Percentiles rank a stretch among this genome's conserved stretches.
phyloP scores from a whole-genome alignment of 2,329 filamentous ascomycete genomes.

The Aaosphaeria arxii region DNA sequence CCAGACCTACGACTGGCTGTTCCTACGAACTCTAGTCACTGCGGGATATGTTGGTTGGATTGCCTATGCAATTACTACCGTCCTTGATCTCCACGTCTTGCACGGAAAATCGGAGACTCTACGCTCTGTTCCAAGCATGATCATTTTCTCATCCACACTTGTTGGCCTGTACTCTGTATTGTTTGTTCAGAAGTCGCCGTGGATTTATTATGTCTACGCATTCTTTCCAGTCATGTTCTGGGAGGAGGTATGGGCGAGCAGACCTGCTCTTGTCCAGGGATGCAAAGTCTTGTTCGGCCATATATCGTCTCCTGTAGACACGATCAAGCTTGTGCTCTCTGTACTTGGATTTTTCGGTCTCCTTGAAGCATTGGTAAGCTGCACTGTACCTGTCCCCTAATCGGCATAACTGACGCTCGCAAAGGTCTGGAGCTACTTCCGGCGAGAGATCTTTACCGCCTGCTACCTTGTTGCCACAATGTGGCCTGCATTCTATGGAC shows the following conservation, averaged over 20 bases:
- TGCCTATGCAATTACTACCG: conserved; percentile 82
- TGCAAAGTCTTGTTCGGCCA: conserved; percentile 67
- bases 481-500: conserved; percentile 76
- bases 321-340: conserved; percentile 62
- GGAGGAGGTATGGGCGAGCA: conserved; percentile 86
- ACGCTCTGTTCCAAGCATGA: conserved; percentile 57
- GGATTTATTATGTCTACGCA: conserved; percentile 85
- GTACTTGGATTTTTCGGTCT: conserved; percentile 66
- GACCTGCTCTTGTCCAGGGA: conserved; percentile 67
- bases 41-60: conserved; percentile 94
- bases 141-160: conserved; percentile 74
- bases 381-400: not conserved
- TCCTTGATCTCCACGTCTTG: conserved; percentile 84
- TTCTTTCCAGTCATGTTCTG: conserved; percentile 94
- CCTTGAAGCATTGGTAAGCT: conserved; percentile 66
- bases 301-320: conserved; percentile 58
- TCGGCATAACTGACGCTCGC: not conserved
- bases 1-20: conserved; percentile 98
- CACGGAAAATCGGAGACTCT: conserved; percentile 64
- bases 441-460: conserved; percentile 80
- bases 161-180: conserved; percentile 76
- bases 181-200: conserved; percentile 72
- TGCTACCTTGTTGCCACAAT: conserved; percentile 73
- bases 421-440: conserved; percentile 86
- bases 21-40: conserved; percentile 84